A percentile compares a stretch with the other conserved stretches of the same genome.
Evolutionary conservation across 2,329 filamentous ascomycete genomes (phyloP).

Genomic region (Beauveria scarabaeidicola): DNA sequence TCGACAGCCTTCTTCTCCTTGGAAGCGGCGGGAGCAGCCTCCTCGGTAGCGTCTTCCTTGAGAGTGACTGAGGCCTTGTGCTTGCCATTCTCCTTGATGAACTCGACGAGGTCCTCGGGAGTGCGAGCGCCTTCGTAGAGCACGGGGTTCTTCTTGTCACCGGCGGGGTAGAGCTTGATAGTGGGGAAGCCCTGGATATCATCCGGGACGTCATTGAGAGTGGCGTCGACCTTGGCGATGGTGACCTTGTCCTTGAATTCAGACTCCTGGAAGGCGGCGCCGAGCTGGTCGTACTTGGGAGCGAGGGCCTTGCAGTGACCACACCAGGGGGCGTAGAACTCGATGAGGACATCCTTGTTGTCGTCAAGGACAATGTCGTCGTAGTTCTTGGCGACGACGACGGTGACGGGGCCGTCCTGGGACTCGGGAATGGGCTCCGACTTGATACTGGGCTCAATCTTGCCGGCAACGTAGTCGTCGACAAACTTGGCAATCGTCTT

Average conservation of each 20-base stretch:
- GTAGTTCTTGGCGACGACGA: conserved; percentile 92
- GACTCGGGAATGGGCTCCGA: conserved; percentile 93
- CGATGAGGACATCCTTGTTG: conserved; percentile 91
- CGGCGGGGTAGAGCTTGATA: conserved; percentile 95
- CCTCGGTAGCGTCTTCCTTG: conserved; percentile 44
- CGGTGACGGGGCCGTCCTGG: conserved; percentile 79
- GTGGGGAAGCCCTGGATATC: conserved; percentile 97
- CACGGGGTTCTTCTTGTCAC: conserved; percentile 73
- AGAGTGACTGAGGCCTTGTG: conserved; percentile 64
- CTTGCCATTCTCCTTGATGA: conserved; percentile 93
- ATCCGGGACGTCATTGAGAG: conserved; percentile 90
- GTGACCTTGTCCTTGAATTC: conserved; percentile 76
- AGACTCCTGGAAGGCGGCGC: conserved; percentile 63
- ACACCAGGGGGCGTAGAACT: conserved; percentile 99
- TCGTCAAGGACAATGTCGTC: conserved; percentile 85
- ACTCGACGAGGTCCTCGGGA: conserved; percentile 82
- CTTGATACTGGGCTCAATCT: conserved; percentile 94
- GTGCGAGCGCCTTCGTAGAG: conserved; percentile 85
- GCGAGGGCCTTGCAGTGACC: conserved; percentile 99
- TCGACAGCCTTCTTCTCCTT: conserved; percentile 38
- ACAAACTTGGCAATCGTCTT: conserved; percentile 72
- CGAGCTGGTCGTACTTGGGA: conserved; percentile 93
- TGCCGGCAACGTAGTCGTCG: conserved; percentile 74
- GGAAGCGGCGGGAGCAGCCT: conserved; percentile 46
- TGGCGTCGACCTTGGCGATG: conserved; percentile 97